A percentile compares a stretch with the other conserved stretches of the same genome.
Evolutionary conservation across 1,284 basidiomycete species (phyloP).

Genomic region (Naganishia albida): DNA sequence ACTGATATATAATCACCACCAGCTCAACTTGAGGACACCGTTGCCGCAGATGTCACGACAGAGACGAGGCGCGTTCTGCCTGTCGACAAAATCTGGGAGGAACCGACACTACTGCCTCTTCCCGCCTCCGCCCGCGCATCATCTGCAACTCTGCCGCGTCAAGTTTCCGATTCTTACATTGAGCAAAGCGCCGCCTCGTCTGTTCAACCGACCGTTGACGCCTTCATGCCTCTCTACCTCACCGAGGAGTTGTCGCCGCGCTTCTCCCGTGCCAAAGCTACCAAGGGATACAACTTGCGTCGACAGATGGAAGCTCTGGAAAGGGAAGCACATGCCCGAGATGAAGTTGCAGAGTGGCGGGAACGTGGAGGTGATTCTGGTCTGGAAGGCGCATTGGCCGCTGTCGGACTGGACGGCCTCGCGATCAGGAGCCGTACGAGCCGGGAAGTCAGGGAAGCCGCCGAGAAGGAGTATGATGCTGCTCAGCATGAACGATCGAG

Average conservation of each 20-base stretch:
- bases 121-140: slow-evolving; percentile 39
- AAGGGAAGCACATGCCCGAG: slow-evolving; percentile 34
- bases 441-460: slow-evolving; percentile 48
- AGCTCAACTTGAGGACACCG: slow-evolving; percentile 31
- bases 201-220: slow-evolving; percentile 38
- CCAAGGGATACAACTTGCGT: slow-evolving; percentile 42
- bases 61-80: slow-evolving; percentile 22
- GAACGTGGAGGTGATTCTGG: slow-evolving; percentile 44
- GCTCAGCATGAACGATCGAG: slow-evolving; percentile 27
- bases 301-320: slow-evolving; percentile 39
- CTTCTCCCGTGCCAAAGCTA: slow-evolving; percentile 47
- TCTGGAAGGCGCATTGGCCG: slow-evolving; percentile 38
- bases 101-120: slow-evolving; percentile 30
- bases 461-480: slow-evolving; percentile 42
- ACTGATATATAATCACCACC: neutral
- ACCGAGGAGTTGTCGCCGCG: slow-evolving; percentile 51
- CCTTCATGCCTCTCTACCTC: slow-evolving; percentile 52
- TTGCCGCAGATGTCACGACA: neutral
- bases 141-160: slow-evolving; percentile 33
- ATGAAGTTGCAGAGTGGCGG: slow-evolving; percentile 45
- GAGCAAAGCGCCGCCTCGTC: slow-evolving; percentile 30
- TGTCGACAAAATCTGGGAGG: slow-evolving; percentile 27
- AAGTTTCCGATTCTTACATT: slow-evolving; percentile 41
- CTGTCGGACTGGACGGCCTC: slow-evolving; percentile 45
- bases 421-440: slow-evolving; percentile 43